Percentiles rank a stretch among this genome's conserved stretches.
phyloP scores from a whole-genome alignment of 495 filamentous ascomycete species.

The Penicillium simplicissimum region DNA sequence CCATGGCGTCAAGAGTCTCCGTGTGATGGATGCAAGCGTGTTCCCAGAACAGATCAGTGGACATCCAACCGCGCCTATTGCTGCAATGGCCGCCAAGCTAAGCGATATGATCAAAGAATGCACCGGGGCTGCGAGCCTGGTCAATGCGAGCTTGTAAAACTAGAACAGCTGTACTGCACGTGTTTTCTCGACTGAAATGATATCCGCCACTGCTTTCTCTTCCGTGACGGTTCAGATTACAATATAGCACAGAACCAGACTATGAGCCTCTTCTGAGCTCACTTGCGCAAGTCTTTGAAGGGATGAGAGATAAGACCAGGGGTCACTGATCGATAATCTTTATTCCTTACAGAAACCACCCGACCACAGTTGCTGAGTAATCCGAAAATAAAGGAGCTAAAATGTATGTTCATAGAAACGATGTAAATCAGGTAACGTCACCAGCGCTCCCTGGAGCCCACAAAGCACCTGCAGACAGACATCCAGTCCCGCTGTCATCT shows the following conservation, averaged over 20 bases:
- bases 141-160: neutral
- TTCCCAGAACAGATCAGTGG: conserved; percentile 31
- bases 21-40: conserved; percentile 43
- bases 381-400: neutral
- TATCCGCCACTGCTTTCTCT: neutral
- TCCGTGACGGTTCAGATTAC: neutral
- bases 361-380: neutral
- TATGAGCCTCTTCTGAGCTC: neutral
- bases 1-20: conserved; percentile 48
- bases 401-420: neutral
- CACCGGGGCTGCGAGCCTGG: neutral
- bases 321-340: neutral
- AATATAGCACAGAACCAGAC: neutral
- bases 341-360: neutral
- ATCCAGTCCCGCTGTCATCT: neutral
- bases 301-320: neutral
- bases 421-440: neutral
- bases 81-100: conserved; percentile 24
- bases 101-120: conserved; percentile 18
- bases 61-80: conserved; percentile 25
- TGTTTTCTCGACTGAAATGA: neutral
- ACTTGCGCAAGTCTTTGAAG: neutral
- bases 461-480: neutral
- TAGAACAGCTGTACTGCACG: neutral
- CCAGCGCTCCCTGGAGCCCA: neutral